Base-by-base conservation (phyloP, 805 yeast genomes). In the Barnettozyma vustinii region DNA sequence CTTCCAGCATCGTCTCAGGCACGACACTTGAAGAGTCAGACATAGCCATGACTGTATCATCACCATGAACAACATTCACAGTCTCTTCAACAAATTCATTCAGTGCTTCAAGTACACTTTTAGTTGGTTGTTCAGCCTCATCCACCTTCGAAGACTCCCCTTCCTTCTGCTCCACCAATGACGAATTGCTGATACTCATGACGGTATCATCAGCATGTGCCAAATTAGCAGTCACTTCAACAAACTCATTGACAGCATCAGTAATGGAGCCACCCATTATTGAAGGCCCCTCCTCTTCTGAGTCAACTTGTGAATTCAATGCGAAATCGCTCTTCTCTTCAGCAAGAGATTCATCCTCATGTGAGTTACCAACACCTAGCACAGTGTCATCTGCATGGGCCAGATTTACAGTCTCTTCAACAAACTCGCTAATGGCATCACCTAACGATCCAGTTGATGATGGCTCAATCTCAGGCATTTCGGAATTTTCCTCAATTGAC, bases 231-330 rank as follows among this genome's bases (percentile, higher is more conserved):
- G 37, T 32, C 26, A 33, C 46, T 35, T 25, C 40, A 33, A 40
- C 44, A 37, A 41, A 45, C 36, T 47, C 25, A 21, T 13, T 43
- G n/a, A 16, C 48, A 5, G 27, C 42, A 49, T 52, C 48, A 45
- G 44, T 48, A 10, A 43, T 45, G 18, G 39, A 36, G 2, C 39
- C 39, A 18, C 8, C 10, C 13, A 5, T 13, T 9, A 13, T 10
- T 39, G 30, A 5, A 21, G 7, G 9, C 7, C 7, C 5, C 9
- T 16, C 19, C 12, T 12, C 13, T 23, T 39, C 18, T 39, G n/a
- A n/a, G 7, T 39, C 18, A 2, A 8, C 27, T 15, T 7, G 9
- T n/a, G 25, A 13, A 9, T 21, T 7, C 12, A 13, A 6, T 8
- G 4, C 26, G 9, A 13, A 3, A 8, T n/a, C 19, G 3, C 13